Percentiles rank a stretch among this genome's conserved stretches.
Conservation (phyloP, 1,284 basidiomycete genomes). For the Coniophora puteana region DNA sequence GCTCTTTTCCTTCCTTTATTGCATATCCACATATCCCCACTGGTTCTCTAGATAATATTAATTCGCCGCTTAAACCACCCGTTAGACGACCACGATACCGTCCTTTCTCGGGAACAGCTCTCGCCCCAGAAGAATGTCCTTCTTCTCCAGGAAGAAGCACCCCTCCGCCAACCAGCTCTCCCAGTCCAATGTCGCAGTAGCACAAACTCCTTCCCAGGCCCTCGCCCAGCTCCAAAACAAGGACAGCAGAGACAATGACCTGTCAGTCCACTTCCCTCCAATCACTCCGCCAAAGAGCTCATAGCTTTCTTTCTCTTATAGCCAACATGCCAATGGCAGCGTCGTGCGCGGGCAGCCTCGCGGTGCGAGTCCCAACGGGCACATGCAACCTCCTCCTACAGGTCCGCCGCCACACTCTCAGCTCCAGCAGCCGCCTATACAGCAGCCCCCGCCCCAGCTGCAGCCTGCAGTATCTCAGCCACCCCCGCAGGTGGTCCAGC, state of each 20-base stretch:
- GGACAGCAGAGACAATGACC: slow-evolving; percentile 31
- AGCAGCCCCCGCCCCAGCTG: slow-evolving; percentile 19
- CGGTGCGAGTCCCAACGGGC: slow-evolving; percentile 1
- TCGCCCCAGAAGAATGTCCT: slow-evolving; percentile 79
- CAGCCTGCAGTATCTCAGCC: slow-evolving; percentile 20
- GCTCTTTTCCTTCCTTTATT: slow-evolving; percentile 11
- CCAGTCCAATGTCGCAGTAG: slow-evolving; percentile 44
- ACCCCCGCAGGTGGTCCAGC: slow-evolving; percentile 21
- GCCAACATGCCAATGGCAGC: too few species aligned
- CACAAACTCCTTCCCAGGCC: slow-evolving; percentile 61
- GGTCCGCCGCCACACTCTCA: slow-evolving; percentile 25
- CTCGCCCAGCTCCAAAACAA: slow-evolving; percentile 47
- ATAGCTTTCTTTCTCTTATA: slow-evolving; percentile 6
- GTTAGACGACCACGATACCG: slow-evolving; percentile 45
- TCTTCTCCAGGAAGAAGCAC: slow-evolving; percentile 83
- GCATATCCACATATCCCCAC: background rate
- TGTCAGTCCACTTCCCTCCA: slow-evolving; percentile 32
- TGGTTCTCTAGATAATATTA: slow-evolving; percentile 3
- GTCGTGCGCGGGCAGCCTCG: too few species aligned
- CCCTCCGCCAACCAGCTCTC: slow-evolving; percentile 35
- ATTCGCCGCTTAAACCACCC: slow-evolving; percentile 10
- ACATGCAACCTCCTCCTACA: slow-evolving; percentile 20
- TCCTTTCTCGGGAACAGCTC: slow-evolving; percentile 47
- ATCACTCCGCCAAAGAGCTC: slow-evolving; percentile 7
- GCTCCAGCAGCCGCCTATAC: slow-evolving; percentile 30